Base-by-base conservation (phyloP, 2,329 filamentous ascomycete species). In the Setomelanomma holmii region DNA sequence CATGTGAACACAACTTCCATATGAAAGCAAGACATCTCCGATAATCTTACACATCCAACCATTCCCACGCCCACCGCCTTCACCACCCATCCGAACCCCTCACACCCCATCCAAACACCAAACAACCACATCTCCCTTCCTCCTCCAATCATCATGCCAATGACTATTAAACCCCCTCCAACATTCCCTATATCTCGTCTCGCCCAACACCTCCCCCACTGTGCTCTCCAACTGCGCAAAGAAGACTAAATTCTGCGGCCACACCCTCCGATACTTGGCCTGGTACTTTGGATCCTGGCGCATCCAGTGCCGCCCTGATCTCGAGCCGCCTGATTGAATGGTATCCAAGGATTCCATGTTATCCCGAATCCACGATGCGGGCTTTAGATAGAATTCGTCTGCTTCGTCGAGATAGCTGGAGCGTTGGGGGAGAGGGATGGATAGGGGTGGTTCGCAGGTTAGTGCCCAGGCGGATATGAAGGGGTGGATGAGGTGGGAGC, bases 381-480 rank as follows among this genome's bases (percentile, higher is more conserved):
- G 85, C 55, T 89, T 74, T 8, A 79, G 83, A 75, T 96, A 98
- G 78, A 99, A 99, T 39, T 88, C 82, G 71, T 96, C 93, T 6
- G 92, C 93, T 78, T 99, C 93, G 72, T 97, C 93, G 14, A 89
- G 78, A 75, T 99, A 99, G 1, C 69, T 68, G 1, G 77, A 79
- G 36, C 93, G 86, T 69, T 90, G 83, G 6, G 77, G 73, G 0
- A 83, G 80, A 21, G 82, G 79, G 0, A 92, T 81, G 64, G 88
- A 78, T 11, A 99, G 77, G 0, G 95, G 95, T 1, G 95, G 95
- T 63, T 97, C 93, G 74, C 95, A 99, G 5, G 89, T 89, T 14
- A 98, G 79, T 0, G 93, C 93, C 80, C 93, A 93, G 4, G 91
- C 92, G 51, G 85, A 78, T 46, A 97, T 86, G 23, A 80, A 78